Evolutionary conservation across 2,329 filamentous ascomycete genomes (phyloP).

Genomic region (Cytospora paraplurivora): DNA sequence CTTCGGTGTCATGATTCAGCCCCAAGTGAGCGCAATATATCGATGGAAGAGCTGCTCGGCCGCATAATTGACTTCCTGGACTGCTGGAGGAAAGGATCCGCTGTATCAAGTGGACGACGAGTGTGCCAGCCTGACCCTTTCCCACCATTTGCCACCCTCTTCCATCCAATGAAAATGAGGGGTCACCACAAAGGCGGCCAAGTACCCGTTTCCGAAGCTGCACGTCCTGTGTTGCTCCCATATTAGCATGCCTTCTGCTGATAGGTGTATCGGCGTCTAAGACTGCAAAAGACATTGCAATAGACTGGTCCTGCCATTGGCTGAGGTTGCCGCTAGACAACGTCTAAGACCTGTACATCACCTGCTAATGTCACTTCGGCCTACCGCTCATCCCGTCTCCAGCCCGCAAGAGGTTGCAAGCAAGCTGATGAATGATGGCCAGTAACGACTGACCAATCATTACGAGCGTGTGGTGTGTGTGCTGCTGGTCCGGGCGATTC

Average conservation of each 20-base stretch:
- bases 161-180: neutral
- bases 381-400: conserved; percentile 18
- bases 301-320: conserved; percentile 16
- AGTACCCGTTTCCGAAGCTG: neutral
- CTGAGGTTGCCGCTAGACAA: conserved; percentile 5
- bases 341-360: conserved; percentile 18
- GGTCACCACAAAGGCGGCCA: neutral
- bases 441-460: neutral
- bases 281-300: conserved; percentile 17
- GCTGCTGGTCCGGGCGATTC: conserved; percentile 13
- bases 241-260: conserved; percentile 12
- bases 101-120: neutral
- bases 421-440: neutral
- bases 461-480: neutral
- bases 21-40: neutral
- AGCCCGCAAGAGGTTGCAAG: conserved; percentile 16
- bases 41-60: neutral
- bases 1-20: neutral
- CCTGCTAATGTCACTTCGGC: conserved; percentile 9
- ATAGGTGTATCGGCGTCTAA: conserved; percentile 22
- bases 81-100: neutral
- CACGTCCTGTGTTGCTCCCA: neutral
- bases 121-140: neutral
- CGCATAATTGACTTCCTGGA: neutral
- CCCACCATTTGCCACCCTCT: neutral